phyloP scores from a whole-genome alignment of 495 filamentous ascomycete genomes.

The Xylona heveae region DNA sequence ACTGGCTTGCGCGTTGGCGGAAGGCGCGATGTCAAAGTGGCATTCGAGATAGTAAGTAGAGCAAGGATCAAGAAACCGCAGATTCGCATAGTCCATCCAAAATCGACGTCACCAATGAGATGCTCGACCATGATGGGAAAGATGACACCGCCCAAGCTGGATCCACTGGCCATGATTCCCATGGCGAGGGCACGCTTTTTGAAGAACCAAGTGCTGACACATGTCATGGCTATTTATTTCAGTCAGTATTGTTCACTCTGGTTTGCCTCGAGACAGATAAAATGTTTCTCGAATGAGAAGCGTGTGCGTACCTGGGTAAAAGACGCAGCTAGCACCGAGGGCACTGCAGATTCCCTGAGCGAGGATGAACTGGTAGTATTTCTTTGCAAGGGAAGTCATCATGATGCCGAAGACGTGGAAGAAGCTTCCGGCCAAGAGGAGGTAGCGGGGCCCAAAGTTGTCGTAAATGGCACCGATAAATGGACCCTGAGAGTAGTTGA shows the following conservation, averaged over 20 bases:
- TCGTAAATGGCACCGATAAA: slow-evolving; percentile 22
- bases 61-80: slow-evolving; percentile 46
- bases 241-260: background rate
- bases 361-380: slow-evolving; percentile 29
- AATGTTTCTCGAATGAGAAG: no score
- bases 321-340: slow-evolving; percentile 36
- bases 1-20: slow-evolving; percentile 32
- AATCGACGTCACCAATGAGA: slow-evolving; percentile 41
- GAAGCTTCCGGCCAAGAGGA: slow-evolving; percentile 11
- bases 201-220: slow-evolving; percentile 46
- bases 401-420: slow-evolving; percentile 16
- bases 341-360: slow-evolving; percentile 18
- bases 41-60: slow-evolving; percentile 36
- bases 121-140: slow-evolving; percentile 49
- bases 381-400: slow-evolving; percentile 16
- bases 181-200: slow-evolving; percentile 42
- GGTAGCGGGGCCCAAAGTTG: slow-evolving; percentile 3
- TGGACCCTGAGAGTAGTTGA: slow-evolving; percentile 13
- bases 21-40: slow-evolving; percentile 43
- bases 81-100: slow-evolving; percentile 51
- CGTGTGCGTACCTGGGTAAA: slow-evolving; percentile 26
- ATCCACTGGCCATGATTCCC: slow-evolving; percentile 45
- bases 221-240: slow-evolving; percentile 23
- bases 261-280: background rate
- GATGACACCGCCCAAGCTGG: slow-evolving; percentile 44